Evolutionary conservation across 176 grass and related monocot species (phyloP).

Genomic region (Otatea glauca): DNA sequence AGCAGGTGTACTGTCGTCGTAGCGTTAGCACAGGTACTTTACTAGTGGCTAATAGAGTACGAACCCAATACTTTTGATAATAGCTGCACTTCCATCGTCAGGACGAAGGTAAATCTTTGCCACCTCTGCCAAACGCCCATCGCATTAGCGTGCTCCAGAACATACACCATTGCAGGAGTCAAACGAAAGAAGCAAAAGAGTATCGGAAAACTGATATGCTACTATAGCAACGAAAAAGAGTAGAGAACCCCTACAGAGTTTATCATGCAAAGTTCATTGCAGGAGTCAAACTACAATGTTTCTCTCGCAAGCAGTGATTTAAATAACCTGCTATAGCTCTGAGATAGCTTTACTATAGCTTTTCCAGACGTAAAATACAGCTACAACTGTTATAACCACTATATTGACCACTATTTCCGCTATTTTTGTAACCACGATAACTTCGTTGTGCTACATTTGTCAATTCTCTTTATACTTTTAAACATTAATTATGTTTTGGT

Average conservation of each 20-base stretch:
- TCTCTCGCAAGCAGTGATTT: too few species aligned
- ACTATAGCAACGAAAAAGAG: not conserved
- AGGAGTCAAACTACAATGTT: not conserved
- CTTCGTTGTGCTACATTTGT: too few species aligned
- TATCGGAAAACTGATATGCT: not conserved
- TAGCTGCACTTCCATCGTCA: constrained; percentile 53
- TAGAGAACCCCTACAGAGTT: not conserved
- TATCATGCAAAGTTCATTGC: not conserved
- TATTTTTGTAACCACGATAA: too few species aligned
- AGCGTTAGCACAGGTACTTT: too few species aligned
- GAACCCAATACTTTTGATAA: constrained; percentile 68
- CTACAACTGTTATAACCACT: too few species aligned
- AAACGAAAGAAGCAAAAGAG: not conserved
- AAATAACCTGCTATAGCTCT: too few species aligned
- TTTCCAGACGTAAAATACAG: too few species aligned
- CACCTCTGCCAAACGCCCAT: constrained; percentile 80
- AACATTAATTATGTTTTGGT: too few species aligned
- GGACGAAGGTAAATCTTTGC: constrained; percentile 62
- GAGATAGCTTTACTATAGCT: too few species aligned
- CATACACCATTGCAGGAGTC: constrained; percentile 16
- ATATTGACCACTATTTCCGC: too few species aligned
- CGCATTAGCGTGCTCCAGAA: constrained; percentile 79
- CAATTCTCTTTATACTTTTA: too few species aligned
- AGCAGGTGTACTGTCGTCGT: too few species aligned
- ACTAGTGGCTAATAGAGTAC: constrained; percentile 2